Base-by-base conservation (phyloP, 352 stramenopile species). In the Halophytophthora polymorphica region DNA sequence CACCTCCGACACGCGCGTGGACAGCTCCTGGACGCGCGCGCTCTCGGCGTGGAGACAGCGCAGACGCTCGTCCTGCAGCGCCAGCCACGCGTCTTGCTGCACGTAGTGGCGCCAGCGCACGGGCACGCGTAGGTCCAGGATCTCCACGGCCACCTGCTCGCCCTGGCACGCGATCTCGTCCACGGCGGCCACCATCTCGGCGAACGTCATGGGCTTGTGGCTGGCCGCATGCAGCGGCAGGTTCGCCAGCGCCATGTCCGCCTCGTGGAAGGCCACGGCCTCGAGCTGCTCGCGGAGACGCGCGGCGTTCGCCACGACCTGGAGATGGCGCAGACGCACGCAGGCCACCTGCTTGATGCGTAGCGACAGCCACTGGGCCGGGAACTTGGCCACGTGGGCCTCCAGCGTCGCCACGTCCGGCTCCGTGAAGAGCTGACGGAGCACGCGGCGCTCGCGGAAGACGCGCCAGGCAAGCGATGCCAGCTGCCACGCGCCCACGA, bases 151-250 rank as follows among this genome's bases (percentile, higher is more conserved):
- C 10, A 88, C 47, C n/a, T 72, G 70, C 28, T 88, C 79, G 15
- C 72, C 79, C 29, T 61, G 64, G 45, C 67, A 79, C 12, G 64
- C 61, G 33, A 86, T 69, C 46, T 82, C 69, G 47, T 88, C 76
- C 18, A 88, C 72, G 10, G 53, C 52, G 1, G 66, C 73, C 2
- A 78, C 22, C n/a, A 88, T 71, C 6, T 88, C 70, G 11, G 70
- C 64, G 18, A 90, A 83, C 19, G 79, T 86, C 79, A 86, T 86
- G 11, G 64, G 49, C 33, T 82, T 72, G 18, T 51, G 51, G n/a
- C 47, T 69, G 15, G 37, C 56, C n/a, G 50, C 37, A 25, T 68
- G 51, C 1, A 65, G 49, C 2, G 75, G 76, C 5, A 86, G 23
- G 7, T 69, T 69, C 19, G 57, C 45, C 23, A 90, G 56, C 28